These are phyloP conservation scores for Penicillium tannophilum DNA, from an alignment of 495 filamentous ascomycete genomes.

Conservation along the genomic window DNA sequence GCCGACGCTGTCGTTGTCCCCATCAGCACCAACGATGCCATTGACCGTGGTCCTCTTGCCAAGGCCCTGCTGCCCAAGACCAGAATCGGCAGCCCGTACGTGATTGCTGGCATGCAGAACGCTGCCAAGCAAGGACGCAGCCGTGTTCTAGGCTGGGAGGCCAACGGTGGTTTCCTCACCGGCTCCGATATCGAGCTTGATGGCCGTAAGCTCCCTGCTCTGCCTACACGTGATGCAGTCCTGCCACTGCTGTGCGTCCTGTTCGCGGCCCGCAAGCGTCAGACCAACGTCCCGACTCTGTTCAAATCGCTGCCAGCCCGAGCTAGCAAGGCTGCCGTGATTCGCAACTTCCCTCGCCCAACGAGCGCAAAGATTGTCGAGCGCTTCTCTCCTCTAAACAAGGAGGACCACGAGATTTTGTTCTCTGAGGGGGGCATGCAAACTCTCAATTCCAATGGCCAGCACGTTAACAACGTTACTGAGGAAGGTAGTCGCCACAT, in stretches of 20 bases:
- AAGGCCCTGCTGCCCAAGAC: slow-evolving; percentile 24
- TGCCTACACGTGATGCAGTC: slow-evolving; percentile 31
- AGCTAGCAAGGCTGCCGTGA: slow-evolving; percentile 24
- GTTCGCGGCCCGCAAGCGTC: slow-evolving; percentile 16
- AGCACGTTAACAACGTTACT: not conserved
- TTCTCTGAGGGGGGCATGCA: not conserved
- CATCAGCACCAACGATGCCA: slow-evolving; percentile 33
- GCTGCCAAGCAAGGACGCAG: slow-evolving; percentile 20
- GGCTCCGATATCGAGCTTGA: slow-evolving; percentile 28
- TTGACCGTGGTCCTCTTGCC: slow-evolving; percentile 25
- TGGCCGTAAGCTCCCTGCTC: slow-evolving; percentile 23
- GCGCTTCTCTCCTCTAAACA: slow-evolving; percentile 23
- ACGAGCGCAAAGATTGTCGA: slow-evolving; percentile 29
- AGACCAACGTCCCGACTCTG: slow-evolving; percentile 18
- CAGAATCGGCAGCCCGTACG: slow-evolving; percentile 32
- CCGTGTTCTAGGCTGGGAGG: slow-evolving; percentile 31
- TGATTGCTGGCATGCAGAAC: slow-evolving; percentile 32
- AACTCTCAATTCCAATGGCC: not conserved
- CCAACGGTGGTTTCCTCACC: slow-evolving; percentile 33
- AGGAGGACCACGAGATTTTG: not conserved
- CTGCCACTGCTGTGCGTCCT: slow-evolving; percentile 25
- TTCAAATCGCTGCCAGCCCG: slow-evolving; percentile 24
- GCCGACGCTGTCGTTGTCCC: slow-evolving; percentile 31
- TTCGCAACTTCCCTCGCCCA: slow-evolving; percentile 32
- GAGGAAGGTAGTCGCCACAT: not conserved